These are phyloP conservation scores for Boletellus sp. DNA, from an alignment of 768 basidiomycete genomes.

Conservation along the genomic window DNA sequence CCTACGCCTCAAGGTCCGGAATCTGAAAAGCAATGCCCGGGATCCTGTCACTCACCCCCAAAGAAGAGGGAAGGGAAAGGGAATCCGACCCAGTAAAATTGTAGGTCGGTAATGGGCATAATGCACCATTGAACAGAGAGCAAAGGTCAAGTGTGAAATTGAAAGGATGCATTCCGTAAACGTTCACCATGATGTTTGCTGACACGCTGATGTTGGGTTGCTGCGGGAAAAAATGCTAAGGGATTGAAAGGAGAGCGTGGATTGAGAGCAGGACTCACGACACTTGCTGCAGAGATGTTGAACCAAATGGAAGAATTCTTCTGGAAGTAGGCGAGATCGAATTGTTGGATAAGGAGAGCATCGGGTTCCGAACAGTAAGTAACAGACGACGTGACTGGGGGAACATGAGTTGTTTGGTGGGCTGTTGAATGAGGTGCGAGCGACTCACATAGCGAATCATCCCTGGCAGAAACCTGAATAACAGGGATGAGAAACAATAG, in stretches of 20 bases:
- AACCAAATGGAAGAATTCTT: slow-evolving; percentile 73
- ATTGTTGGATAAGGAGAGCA: slow-evolving; percentile 72
- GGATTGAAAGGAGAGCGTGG: slow-evolving; percentile 5
- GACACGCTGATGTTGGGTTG: slow-evolving; percentile 74
- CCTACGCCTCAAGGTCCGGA: slow-evolving; percentile 81
- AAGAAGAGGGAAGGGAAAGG: slow-evolving; percentile 56
- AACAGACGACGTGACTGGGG: slow-evolving; percentile 78
- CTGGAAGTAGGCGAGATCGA: slow-evolving; percentile 69
- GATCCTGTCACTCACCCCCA: slow-evolving; percentile 54
- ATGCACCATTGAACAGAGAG: slow-evolving; percentile 64
- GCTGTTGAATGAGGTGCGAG: slow-evolving; percentile 1
- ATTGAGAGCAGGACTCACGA: slow-evolving; percentile 49
- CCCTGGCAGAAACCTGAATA: slow-evolving; percentile 42
- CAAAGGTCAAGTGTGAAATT: slow-evolving; percentile 90
- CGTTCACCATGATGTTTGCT: slow-evolving; percentile 78
- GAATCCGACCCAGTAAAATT: slow-evolving; percentile 84
- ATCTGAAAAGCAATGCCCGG: slow-evolving; percentile 81
- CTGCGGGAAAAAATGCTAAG: slow-evolving; percentile 34
- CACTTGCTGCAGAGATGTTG: slow-evolving; percentile 82
- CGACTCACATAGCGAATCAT: slow-evolving; percentile 60
- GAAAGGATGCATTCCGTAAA: slow-evolving; percentile 81
- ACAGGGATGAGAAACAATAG: slow-evolving; percentile 40
- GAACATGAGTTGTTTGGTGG: slow-evolving; percentile 3
- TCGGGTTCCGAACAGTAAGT: slow-evolving; percentile 83
- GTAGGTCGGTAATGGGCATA: slow-evolving; percentile 81